Evolutionary conservation across 2,329 filamentous ascomycete species (phyloP).

Genomic region (Trichophyton mentagrophytes): DNA sequence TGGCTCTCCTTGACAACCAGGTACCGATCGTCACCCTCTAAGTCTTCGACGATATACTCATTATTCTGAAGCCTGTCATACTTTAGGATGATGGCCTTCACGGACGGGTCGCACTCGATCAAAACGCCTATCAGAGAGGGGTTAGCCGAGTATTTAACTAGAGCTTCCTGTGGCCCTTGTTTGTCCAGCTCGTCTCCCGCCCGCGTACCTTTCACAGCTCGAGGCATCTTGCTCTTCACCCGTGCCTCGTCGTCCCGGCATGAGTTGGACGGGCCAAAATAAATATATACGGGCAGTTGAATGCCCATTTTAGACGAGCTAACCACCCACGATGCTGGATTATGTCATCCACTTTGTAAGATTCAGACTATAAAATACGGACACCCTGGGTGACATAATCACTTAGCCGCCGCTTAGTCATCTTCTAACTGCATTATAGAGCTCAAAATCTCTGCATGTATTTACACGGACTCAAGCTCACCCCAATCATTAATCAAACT

Average conservation of each 20-base stretch:
- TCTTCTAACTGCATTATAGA: too few species aligned
- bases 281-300: background rate
- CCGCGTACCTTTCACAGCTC: conserved; percentile 11
- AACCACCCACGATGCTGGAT: background rate
- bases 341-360: background rate
- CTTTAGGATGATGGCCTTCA: conserved; percentile 38
- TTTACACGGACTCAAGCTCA: too few species aligned
- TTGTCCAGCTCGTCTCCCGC: too few species aligned
- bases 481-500: too few species aligned
- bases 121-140: conserved; percentile 27
- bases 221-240: conserved; percentile 6
- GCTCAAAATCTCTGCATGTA: too few species aligned
- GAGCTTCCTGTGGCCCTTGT: background rate
- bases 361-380: too few species aligned
- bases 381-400: too few species aligned
- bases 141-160: background rate
- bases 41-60: conserved; percentile 37
- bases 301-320: too few species aligned
- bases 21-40: conserved; percentile 33
- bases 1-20: conserved; percentile 37
- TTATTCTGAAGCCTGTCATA: conserved; percentile 34
- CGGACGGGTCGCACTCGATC: conserved; percentile 37
- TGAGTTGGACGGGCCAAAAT: background rate
- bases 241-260: background rate
- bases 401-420: too few species aligned